Evolutionary conservation across 768 basidiomycete species (phyloP).

Genomic region (Boletus barrowsii): DNA sequence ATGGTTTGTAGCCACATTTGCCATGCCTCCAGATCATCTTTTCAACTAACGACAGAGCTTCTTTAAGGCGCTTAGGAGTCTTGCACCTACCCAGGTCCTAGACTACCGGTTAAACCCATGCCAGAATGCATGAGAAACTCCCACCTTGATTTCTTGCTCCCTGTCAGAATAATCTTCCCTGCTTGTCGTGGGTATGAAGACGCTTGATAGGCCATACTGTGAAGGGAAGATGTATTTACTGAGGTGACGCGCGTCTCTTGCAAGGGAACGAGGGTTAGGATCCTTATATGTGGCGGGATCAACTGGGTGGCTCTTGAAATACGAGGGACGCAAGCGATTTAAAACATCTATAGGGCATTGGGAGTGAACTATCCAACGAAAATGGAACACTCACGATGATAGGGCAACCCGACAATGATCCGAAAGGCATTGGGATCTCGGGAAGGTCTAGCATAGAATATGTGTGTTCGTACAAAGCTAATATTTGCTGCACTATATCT

Average conservation of each 20-base stretch:
- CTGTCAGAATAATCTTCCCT: slow-evolving; percentile 53
- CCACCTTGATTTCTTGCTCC: slow-evolving; percentile 69
- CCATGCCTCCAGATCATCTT: slow-evolving; percentile 64
- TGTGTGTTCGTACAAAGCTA: slow-evolving; percentile 46
- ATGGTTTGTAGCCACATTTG: slow-evolving; percentile 63
- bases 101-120: background rate
- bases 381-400: slow-evolving; percentile 49
- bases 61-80: slow-evolving; percentile 73
- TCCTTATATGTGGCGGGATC: slow-evolving; percentile 36
- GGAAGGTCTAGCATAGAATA: slow-evolving; percentile 68
- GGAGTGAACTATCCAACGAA: background rate
- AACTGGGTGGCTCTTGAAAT: slow-evolving; percentile 30
- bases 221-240: slow-evolving; percentile 85
- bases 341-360: slow-evolving; percentile 53
- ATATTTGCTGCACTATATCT: slow-evolving; percentile 52
- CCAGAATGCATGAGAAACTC: background rate
- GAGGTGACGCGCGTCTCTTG: slow-evolving; percentile 55
- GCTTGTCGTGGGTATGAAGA: slow-evolving; percentile 41
- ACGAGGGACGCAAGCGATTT: slow-evolving; percentile 50
- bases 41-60: slow-evolving; percentile 50
- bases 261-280: slow-evolving; percentile 45
- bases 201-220: slow-evolving; percentile 64
- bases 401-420: slow-evolving; percentile 64
- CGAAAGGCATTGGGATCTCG: slow-evolving; percentile 45
- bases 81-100: slow-evolving; percentile 48